Evolutionary conservation across 2,329 filamentous ascomycete genomes (phyloP).

Genomic region (Diaporthe eres): DNA sequence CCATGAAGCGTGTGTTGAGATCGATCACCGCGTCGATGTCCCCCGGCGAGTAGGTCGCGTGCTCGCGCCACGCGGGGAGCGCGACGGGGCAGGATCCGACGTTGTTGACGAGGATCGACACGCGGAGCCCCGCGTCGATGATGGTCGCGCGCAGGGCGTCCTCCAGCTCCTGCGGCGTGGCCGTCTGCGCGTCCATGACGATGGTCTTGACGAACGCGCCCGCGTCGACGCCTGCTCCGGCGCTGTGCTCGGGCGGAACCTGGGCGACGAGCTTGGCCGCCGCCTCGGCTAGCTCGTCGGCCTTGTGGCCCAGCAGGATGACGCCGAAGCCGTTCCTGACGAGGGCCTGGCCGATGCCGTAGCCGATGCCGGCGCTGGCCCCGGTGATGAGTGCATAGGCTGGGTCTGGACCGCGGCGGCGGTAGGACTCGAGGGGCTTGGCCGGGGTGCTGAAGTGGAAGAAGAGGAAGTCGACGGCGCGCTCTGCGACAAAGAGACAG

Average conservation of each 20-base stretch:
- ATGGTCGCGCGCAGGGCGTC: constrained; percentile 44
- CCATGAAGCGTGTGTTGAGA: constrained; percentile 53
- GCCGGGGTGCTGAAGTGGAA: constrained; percentile 46
- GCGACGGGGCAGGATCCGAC: constrained; percentile 49
- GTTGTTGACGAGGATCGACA: constrained; percentile 54
- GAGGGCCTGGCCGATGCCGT: constrained; percentile 52
- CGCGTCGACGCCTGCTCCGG: constrained; percentile 40
- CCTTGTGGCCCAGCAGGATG: constrained; percentile 50
- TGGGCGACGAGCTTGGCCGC: constrained; percentile 43
- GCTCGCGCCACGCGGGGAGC: constrained; percentile 47
- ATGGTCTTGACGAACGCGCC: constrained; percentile 48
- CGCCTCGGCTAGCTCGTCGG: constrained; percentile 49
- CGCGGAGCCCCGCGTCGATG: constrained; percentile 42
- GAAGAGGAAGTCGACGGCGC: constrained; percentile 41
- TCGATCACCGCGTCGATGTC: constrained; percentile 51
- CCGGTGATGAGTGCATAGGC: constrained; percentile 53
- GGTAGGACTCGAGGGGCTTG: constrained; percentile 45
- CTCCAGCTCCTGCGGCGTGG: constrained; percentile 48
- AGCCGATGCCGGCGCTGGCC: constrained; percentile 52
- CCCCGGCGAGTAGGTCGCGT: constrained; percentile 47
- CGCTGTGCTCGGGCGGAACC: neutral
- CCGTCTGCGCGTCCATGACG: constrained; percentile 49
- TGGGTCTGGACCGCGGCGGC: constrained; percentile 43
- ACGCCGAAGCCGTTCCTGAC: constrained; percentile 53
- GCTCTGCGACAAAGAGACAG: constrained; percentile 40